Evolutionary conservation across 805 yeast genomes (phyloP).

Genomic region (Suhomyces kilbournensis): DNA sequence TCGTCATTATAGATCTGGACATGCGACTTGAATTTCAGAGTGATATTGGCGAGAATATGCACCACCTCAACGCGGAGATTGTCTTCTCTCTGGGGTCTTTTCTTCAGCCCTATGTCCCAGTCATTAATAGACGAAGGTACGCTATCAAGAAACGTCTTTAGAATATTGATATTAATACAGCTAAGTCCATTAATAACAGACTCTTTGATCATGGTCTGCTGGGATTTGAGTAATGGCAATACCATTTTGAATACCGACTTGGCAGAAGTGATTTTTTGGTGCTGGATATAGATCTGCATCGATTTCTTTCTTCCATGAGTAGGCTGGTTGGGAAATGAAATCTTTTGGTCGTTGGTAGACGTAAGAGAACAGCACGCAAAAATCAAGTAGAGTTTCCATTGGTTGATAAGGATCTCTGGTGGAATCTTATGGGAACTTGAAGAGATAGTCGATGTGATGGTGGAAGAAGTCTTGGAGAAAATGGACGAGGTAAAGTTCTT

Average conservation of each 20-base stretch:
- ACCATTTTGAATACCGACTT: slow-evolving; percentile 85
- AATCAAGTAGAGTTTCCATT: slow-evolving; percentile 84
- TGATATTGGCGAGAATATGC: slow-evolving; percentile 67
- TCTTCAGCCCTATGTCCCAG: slow-evolving; percentile 39
- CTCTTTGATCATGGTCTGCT: slow-evolving; percentile 69
- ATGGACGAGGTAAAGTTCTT: slow-evolving; percentile 36
- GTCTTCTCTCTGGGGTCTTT: slow-evolving; percentile 35
- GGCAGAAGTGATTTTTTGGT: slow-evolving; percentile 90
- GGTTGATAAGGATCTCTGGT: slow-evolving; percentile 73
- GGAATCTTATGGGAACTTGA: slow-evolving; percentile 27
- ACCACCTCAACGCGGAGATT: slow-evolving; percentile 69
- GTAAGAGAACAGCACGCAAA: slow-evolving; percentile 92
- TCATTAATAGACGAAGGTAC: slow-evolving; percentile 57
- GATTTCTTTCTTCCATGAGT: slow-evolving; percentile 74
- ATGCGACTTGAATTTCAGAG: slow-evolving; percentile 56
- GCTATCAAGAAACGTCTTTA: slow-evolving; percentile 75
- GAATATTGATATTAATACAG: slow-evolving; percentile 86
- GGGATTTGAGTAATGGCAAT: slow-evolving; percentile 71
- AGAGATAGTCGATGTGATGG: not conserved
- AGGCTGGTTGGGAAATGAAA: slow-evolving; percentile 49
- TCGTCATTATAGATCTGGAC: slow-evolving; percentile 57
- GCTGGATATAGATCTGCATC: slow-evolving; percentile 79
- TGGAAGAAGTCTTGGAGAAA: slow-evolving; percentile 24
- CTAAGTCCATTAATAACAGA: slow-evolving; percentile 88
- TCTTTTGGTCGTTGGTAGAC: slow-evolving; percentile 79